A percentile compares a stretch with the other conserved stretches of the same genome.
Conservation (phyloP, 2,329 filamentous ascomycete genomes). For the Graphilbum fragrans region DNA sequence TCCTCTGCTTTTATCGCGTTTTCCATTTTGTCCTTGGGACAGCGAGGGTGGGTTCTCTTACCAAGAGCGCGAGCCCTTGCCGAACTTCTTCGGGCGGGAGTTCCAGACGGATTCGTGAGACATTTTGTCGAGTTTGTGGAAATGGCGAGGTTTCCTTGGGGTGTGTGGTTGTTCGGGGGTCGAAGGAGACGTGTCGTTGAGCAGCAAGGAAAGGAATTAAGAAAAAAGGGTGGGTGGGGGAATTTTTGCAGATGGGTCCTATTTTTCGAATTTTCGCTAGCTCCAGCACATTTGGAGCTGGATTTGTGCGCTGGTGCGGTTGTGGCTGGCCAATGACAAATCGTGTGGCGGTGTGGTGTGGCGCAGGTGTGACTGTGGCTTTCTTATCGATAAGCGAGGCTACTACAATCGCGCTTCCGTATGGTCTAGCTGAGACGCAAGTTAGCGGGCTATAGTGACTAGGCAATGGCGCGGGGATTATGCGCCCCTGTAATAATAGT, state of each 20-base stretch:
- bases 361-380: neutral
- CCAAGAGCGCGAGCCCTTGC: slow-evolving; percentile 91
- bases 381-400: slow-evolving; percentile 6
- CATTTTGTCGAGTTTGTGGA: slow-evolving; percentile 22
- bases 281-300: neutral
- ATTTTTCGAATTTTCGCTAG: slow-evolving; percentile 7
- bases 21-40: too few relatives aligned
- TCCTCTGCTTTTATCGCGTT: slow-evolving; percentile 2
- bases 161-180: neutral
- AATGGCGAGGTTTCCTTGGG: neutral
- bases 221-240: neutral
- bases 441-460: too few relatives aligned
- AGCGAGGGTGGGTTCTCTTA: slow-evolving; percentile 31
- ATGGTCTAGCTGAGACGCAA: slow-evolving; percentile 12
- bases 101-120: slow-evolving; percentile 96
- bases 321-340: too few relatives aligned
- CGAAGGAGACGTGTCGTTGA: neutral
- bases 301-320: slow-evolving; percentile 8
- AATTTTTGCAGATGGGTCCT: slow-evolving; percentile 4
- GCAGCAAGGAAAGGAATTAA: slow-evolving; percentile 1
- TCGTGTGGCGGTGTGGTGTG: neutral
- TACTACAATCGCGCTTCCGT: too few relatives aligned
- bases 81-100: slow-evolving; percentile 93
- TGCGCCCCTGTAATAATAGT: too few relatives aligned
- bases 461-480: too few relatives aligned